These are phyloP conservation scores for Trametes pubescens DNA, from an alignment of 1,284 basidiomycete species.

Conservation along the genomic window DNA sequence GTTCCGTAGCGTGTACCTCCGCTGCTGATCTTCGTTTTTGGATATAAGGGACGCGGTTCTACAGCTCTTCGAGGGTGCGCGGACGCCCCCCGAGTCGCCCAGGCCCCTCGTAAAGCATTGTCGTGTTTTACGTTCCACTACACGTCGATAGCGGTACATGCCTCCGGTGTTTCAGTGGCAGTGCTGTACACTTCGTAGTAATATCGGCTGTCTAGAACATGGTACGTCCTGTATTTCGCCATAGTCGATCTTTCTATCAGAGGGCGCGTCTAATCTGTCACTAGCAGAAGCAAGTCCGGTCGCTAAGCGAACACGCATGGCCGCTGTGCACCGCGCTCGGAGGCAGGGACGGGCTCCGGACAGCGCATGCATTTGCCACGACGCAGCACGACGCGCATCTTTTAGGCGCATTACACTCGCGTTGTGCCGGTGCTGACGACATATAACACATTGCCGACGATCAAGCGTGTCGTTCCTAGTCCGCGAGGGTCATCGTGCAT, in stretches of 20 bases:
- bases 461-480: slow-evolving; percentile 1
- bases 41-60: slow-evolving; percentile 26
- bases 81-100: slow-evolving; percentile 15
- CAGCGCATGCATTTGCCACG: slow-evolving; percentile 11
- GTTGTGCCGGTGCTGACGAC: not conserved
- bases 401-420: not conserved
- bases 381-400: not conserved
- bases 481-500: not conserved
- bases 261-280: slow-evolving; percentile 3
- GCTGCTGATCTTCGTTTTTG: slow-evolving; percentile 31
- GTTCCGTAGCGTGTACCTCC: slow-evolving; percentile 17
- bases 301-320: slow-evolving; percentile 6
- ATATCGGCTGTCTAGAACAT: not conserved
- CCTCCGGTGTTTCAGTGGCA: slow-evolving; percentile 12
- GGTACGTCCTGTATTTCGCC: not conserved
- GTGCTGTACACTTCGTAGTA: slow-evolving; percentile 4
- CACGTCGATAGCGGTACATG: not conserved
- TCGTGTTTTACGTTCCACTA: slow-evolving; percentile 25
- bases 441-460: not conserved
- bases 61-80: slow-evolving; percentile 1
- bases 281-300: not conserved
- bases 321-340: slow-evolving; percentile 3
- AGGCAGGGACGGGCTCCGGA: slow-evolving; percentile 12
- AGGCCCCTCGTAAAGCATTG: slow-evolving; percentile 8
- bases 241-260: slow-evolving; percentile 1